A percentile compares a stretch with the other conserved stretches of the same genome.
Evolutionary conservation across 73 alveolate genomes (phyloP).

Genomic region (Paramecium sonneborni): DNA sequence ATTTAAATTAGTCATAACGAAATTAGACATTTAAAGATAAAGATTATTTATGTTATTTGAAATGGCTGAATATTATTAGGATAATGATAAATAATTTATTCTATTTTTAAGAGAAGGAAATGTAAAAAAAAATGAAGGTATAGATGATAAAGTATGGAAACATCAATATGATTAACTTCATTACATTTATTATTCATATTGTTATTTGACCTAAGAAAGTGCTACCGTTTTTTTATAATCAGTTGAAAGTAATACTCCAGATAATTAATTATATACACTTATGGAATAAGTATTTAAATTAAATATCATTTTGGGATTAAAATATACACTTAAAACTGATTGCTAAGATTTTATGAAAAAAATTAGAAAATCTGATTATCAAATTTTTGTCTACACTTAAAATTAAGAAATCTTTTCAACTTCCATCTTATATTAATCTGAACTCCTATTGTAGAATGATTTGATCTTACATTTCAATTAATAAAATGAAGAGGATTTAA

Average conservation of each 20-base stretch:
- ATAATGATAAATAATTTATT: background rate
- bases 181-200: constrained; percentile 15
- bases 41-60: constrained; percentile 30
- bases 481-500: background rate
- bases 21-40: background rate
- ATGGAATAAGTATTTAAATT: background rate
- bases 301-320: background rate
- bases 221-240: background rate
- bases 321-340: background rate
- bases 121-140: background rate
- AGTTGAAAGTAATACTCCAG: background rate
- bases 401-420: background rate
- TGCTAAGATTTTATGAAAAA: background rate
- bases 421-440: background rate
- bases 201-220: background rate
- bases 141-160: constrained; percentile 11
- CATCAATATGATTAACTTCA: background rate
- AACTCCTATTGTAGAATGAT: background rate
- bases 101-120: background rate
- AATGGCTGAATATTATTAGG: background rate
- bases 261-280: background rate
- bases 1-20: background rate
- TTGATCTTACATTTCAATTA: background rate
- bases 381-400: background rate
- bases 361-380: background rate